A percentile compares a stretch with the other conserved stretches of the same genome.
Evolutionary conservation across 768 basidiomycete genomes (phyloP).

Genomic region (Cystofilobasidium ferigula): DNA sequence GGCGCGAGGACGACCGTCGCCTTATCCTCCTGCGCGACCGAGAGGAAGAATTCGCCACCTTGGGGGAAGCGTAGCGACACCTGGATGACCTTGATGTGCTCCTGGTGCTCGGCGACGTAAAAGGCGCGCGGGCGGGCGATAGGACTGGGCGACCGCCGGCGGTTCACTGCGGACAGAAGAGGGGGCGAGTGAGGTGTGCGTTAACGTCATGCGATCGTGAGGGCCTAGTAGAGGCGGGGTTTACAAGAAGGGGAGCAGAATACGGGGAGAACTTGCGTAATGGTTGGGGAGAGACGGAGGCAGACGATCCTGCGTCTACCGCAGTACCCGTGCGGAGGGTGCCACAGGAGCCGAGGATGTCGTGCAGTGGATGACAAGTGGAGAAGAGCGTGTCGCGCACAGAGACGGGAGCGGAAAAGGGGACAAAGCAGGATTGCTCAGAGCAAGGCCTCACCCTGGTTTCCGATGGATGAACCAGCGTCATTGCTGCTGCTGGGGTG

Average conservation of each 20-base stretch:
- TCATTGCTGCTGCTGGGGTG: too few species aligned
- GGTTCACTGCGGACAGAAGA: not conserved
- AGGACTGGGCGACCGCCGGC: not conserved
- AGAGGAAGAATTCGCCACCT: conserved; percentile 41
- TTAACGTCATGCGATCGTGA: not conserved
- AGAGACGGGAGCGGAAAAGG: too few species aligned
- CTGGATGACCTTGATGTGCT: conserved; percentile 67
- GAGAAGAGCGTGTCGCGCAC: not conserved
- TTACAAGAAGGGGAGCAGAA: not conserved
- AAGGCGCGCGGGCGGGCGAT: not conserved
- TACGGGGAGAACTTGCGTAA: not conserved
- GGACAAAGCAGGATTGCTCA: too few species aligned
- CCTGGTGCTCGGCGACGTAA: conserved; percentile 62
- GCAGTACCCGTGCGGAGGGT: too few species aligned
- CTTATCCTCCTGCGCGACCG: conserved; percentile 29
- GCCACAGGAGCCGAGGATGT: too few species aligned
- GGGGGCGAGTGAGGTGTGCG: not conserved
- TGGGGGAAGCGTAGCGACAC: conserved; percentile 58
- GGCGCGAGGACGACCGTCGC: not conserved
- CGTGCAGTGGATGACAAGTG: too few species aligned
- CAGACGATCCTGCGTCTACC: too few species aligned
- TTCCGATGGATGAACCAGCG: not conserved
- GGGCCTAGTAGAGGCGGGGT: conserved; percentile 5
- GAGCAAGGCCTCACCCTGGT: not conserved
- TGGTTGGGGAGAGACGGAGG: not conserved